Conservation (phyloP, 441 rosid species). For the Adansonia grandidieri region DNA sequence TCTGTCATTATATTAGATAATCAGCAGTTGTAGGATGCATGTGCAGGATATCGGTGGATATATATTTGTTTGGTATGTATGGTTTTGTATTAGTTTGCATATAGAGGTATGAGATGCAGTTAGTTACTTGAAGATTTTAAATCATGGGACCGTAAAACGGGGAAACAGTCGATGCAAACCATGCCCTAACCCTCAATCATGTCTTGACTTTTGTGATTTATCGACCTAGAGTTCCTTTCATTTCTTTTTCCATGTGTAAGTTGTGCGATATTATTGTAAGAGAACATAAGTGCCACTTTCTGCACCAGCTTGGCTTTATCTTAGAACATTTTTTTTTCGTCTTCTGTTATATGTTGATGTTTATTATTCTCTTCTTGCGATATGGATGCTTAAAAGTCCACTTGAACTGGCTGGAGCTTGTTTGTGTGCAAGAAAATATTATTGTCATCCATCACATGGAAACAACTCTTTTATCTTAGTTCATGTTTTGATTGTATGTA, state of each 20-base stretch:
- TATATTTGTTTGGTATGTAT: neutral
- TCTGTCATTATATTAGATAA: neutral
- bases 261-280: neutral
- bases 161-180: neutral
- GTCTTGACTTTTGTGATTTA: neutral
- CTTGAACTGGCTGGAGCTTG: conserved; percentile 17
- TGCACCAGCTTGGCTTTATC: neutral
- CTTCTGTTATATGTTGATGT: neutral
- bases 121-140: conserved; percentile 2
- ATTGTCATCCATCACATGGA: conserved; percentile 2
- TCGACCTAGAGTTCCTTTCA: too few species aligned
- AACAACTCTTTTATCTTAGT: neutral
- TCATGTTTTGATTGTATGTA: conserved; percentile 9
- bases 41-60: neutral
- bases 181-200: neutral
- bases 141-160: neutral
- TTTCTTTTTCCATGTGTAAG: neutral
- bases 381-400: conserved; percentile 2
- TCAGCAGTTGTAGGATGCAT: neutral
- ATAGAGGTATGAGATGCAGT: neutral
- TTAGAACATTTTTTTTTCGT: too few species aligned
- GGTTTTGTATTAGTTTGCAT: neutral
- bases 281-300: conserved; percentile 9
- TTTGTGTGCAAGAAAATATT: neutral
- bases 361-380: neutral